These are phyloP conservation scores for Pleurotus giganteus DNA, from an alignment of 768 basidiomycete genomes.

Conservation along the genomic window DNA sequence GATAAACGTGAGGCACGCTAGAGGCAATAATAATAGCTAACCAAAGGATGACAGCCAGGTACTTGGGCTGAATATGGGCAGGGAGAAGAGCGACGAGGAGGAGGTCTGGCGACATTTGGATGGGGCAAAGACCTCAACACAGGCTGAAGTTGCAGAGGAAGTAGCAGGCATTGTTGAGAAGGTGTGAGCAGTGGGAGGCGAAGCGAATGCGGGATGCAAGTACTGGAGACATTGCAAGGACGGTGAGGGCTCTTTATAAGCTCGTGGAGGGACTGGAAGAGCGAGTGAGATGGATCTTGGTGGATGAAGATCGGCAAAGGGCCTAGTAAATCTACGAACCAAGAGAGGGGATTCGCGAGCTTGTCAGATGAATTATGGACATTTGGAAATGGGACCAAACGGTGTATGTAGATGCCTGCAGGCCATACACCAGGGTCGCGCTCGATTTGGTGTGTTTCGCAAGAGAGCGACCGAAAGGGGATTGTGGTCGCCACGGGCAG, in stretches of 20 bases:
- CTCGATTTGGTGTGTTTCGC: conserved; percentile 24
- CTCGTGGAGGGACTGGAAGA: conserved; percentile 25
- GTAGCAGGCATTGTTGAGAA: conserved; percentile 35
- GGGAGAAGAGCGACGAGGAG: conserved; percentile 42
- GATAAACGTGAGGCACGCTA: conserved; percentile 8
- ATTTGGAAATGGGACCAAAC: conserved; percentile 19
- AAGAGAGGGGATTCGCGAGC: conserved; percentile 18
- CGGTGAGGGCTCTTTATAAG: conserved; percentile 34
- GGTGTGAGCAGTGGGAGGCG: conserved; percentile 12
- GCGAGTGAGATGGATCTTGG: conserved; percentile 33
- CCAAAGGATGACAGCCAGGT: conserved; percentile 52
- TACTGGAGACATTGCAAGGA: conserved; percentile 27
- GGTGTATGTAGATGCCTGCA: conserved; percentile 21
- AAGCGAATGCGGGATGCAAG: conserved; percentile 21
- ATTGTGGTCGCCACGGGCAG: conserved; percentile 18
- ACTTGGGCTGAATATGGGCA: conserved; percentile 42
- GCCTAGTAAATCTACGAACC: conserved; percentile 21
- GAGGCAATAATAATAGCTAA: conserved; percentile 21
- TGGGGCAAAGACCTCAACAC: conserved; percentile 40
- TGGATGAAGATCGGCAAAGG: conserved; percentile 43
- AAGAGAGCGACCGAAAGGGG: conserved; percentile 14
- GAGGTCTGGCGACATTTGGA: conserved; percentile 42
- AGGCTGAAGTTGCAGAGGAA: conserved; percentile 30
- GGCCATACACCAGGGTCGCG: conserved; percentile 23
- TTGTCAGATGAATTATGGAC: conserved; percentile 29